Percentiles rank a stretch among this genome's conserved stretches.
Conservation (phyloP, 345 rosid genomes). For the Erysimum cheiranthoides region DNA sequence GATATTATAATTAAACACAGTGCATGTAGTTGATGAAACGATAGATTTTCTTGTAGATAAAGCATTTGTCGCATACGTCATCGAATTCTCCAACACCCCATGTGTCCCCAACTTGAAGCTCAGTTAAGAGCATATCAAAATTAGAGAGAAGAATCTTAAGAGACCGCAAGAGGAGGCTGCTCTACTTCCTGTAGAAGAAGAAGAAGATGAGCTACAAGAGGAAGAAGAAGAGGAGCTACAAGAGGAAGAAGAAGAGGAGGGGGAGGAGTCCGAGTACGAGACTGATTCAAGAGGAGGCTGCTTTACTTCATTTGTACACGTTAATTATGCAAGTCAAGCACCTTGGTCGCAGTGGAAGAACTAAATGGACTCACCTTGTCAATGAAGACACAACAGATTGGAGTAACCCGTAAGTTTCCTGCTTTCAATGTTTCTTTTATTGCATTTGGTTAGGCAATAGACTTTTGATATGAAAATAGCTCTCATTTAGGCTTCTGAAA, state of each 20-base stretch:
- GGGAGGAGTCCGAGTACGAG: conserved; percentile 74
- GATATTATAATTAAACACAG: no score
- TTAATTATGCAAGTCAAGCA: conserved; percentile 85
- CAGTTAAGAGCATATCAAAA: no score
- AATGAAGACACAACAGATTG: conserved; percentile 83
- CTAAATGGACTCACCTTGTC: conserved; percentile 91
- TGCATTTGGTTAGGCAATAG: conserved; percentile 15
- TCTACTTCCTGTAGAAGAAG: conserved; percentile 63
- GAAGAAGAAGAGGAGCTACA: no score
- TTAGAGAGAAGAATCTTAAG: conserved; percentile 58
- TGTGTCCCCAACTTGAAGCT: no score
- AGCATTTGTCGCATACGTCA: no score
- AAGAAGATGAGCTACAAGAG: conserved; percentile 65
- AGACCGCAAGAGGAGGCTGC: conserved; percentile 63
- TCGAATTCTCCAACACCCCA: no score
- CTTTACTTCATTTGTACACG: no score
- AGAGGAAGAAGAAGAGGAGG: conserved; percentile 79
- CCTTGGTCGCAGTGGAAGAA: conserved; percentile 84
- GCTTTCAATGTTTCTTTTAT: conserved; percentile 7
- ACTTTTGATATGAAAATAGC: neutral
- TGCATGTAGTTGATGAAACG: no score
- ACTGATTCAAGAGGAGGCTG: conserved; percentile 85
- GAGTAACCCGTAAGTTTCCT: conserved; percentile 73
- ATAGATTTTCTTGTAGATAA: no score
- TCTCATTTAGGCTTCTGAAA: conserved; percentile 11